phyloP scores from a whole-genome alignment of 2,329 filamentous ascomycete species.

The Penicillium sp. region DNA sequence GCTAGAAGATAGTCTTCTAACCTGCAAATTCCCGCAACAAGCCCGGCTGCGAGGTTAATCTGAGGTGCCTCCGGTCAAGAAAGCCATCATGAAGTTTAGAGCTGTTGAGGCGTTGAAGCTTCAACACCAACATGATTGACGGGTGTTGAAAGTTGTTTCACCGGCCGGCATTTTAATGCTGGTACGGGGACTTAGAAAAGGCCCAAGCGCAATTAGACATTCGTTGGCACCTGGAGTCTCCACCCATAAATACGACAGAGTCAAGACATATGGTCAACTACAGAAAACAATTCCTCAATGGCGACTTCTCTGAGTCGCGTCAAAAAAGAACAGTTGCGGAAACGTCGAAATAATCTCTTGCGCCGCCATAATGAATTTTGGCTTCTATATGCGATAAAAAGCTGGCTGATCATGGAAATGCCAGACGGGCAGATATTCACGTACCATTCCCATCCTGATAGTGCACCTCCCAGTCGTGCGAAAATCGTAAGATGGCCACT shows the following conservation, averaged over 20 bases:
- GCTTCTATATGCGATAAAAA: slow-evolving; percentile 13
- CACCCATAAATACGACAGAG: background rate
- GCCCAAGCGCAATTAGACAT: background rate
- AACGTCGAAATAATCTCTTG: slow-evolving; percentile 15
- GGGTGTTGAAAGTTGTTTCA: background rate
- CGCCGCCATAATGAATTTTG: slow-evolving; percentile 17
- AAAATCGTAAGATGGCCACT: background rate
- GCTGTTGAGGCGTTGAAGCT: background rate
- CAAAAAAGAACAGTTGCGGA: slow-evolving; percentile 14
- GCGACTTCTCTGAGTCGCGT: slow-evolving; percentile 10
- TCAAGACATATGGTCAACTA: background rate
- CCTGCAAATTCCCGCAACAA: background rate
- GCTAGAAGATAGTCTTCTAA: background rate
- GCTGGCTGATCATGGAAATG: slow-evolving; percentile 15
- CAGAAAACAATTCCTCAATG: background rate
- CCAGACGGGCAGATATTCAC: slow-evolving; percentile 7
- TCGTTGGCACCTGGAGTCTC: background rate
- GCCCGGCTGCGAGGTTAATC: background rate
- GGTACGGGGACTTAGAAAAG: background rate
- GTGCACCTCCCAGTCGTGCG: background rate
- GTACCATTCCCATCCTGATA: slow-evolving; percentile 14
- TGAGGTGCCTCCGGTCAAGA: background rate
- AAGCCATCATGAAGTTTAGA: slow-evolving; percentile 1
- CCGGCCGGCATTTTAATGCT: background rate
- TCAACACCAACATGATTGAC: background rate